A percentile compares a stretch with the other conserved stretches of the same genome.
Conservation (phyloP, 2,329 filamentous ascomycete species). For the Fusarium sp. region DNA sequence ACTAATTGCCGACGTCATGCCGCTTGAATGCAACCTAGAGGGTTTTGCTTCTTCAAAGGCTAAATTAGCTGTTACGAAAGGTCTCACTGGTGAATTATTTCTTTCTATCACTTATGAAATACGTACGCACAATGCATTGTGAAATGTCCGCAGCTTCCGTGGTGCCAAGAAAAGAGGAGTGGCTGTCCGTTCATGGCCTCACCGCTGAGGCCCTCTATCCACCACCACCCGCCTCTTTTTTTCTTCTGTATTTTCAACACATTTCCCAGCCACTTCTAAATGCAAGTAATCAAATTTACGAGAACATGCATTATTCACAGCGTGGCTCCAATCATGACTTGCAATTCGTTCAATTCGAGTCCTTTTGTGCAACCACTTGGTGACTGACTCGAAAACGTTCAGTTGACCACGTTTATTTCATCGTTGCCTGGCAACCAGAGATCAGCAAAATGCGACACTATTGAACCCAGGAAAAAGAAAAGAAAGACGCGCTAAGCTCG, state of each 20-base stretch:
- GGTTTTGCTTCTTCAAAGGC: background rate
- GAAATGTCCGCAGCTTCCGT: constrained; percentile 29
- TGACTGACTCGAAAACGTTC: constrained; percentile 24
- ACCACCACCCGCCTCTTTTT: constrained; percentile 23
- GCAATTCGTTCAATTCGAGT: background rate
- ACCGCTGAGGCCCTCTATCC: constrained; percentile 36
- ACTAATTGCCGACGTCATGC: constrained; percentile 9
- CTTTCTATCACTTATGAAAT: background rate
- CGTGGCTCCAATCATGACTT: constrained; percentile 42
- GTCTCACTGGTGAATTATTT: background rate
- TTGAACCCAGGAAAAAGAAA: constrained; percentile 1
- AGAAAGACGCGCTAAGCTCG: constrained; percentile 30
- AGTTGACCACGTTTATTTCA: constrained; percentile 7
- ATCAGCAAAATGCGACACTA: constrained; percentile 7
- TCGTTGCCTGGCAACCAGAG: constrained; percentile 43
- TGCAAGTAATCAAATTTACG: constrained; percentile 5
- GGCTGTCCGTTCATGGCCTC: constrained; percentile 23
- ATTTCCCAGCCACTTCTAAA: constrained; percentile 20
- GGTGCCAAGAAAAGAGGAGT: constrained; percentile 30
- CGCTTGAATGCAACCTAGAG: constrained; percentile 11
- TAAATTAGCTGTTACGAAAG: background rate
- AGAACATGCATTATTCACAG: background rate
- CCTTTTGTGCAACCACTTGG: constrained; percentile 8
- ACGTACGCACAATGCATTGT: background rate
- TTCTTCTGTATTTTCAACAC: background rate